These are phyloP conservation scores for Termitomyces sp. DNA, from an alignment of 768 basidiomycete species.

Conservation along the genomic window DNA sequence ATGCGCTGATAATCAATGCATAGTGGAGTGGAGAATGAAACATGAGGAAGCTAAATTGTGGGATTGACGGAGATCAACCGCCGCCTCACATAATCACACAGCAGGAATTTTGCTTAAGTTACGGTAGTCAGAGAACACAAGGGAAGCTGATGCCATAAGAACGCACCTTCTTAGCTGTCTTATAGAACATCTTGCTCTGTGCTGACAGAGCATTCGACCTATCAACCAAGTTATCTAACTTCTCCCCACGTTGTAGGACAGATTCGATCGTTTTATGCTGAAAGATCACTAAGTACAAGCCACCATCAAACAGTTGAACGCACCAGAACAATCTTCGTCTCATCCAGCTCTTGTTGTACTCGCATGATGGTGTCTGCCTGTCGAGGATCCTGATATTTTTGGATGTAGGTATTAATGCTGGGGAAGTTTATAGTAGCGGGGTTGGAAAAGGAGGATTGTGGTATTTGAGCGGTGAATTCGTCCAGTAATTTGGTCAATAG, in stretches of 20 bases:
- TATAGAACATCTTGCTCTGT: constrained; percentile 98
- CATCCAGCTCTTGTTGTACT: constrained; percentile 96
- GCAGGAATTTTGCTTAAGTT: constrained; percentile 88
- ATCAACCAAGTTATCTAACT: constrained; percentile 92
- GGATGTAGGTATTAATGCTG: constrained; percentile 67
- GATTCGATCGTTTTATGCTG: constrained; percentile 99
- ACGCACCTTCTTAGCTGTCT: constrained; percentile 96
- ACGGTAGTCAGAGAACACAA: background rate
- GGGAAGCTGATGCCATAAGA: background rate
- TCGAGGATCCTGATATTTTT: constrained; percentile 94
- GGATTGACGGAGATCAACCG: background rate
- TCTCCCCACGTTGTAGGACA: constrained; percentile 93
- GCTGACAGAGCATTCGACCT: constrained; percentile 82
- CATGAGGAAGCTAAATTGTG: background rate
- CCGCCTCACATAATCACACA: constrained; percentile 71
- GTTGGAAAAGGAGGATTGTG: constrained; percentile 60
- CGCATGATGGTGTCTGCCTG: constrained; percentile 98
- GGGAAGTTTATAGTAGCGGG: constrained; percentile 72
- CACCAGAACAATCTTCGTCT: constrained; percentile 97
- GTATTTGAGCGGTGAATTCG: constrained; percentile 81
- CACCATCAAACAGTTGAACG: constrained; percentile 22
- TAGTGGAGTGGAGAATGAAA: constrained; percentile 12
- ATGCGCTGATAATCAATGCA: constrained; percentile 2
- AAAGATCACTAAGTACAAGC: constrained; percentile 1
- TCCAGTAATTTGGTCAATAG: constrained; percentile 90